Percentiles rank a stretch among this genome's conserved stretches.
phyloP scores from a whole-genome alignment of 345 rosid species.

The Ceriops zippeliana region DNA sequence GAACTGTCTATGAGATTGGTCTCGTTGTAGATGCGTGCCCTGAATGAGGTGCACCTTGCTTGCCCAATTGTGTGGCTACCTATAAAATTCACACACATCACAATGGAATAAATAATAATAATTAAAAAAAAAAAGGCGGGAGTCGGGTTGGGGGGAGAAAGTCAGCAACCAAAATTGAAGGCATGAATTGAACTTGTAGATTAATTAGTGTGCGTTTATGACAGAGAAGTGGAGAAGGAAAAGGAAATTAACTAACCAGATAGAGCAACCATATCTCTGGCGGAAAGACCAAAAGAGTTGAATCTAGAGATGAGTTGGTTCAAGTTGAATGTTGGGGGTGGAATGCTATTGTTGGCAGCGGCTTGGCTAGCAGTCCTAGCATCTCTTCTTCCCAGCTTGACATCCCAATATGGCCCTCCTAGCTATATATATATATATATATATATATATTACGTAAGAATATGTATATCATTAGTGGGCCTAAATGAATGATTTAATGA shows the following conservation, averaged over 20 bases:
- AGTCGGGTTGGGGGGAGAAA: too few species aligned
- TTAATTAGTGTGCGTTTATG: too few species aligned
- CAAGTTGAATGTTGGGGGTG: constrained; percentile 58
- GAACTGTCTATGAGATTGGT: constrained; percentile 27
- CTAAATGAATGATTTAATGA: background rate
- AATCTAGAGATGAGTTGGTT: constrained; percentile 53
- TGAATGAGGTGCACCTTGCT: constrained; percentile 43
- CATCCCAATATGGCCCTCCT: constrained; percentile 77
- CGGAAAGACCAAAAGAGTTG: constrained; percentile 63
- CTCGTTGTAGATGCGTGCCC: constrained; percentile 42
- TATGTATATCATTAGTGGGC: too few species aligned
- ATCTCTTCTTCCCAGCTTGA: constrained; percentile 89
- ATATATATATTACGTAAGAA: background rate
- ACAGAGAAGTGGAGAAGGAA: background rate
- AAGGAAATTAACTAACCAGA: constrained; percentile 41
- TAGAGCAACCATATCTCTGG: constrained; percentile 75
- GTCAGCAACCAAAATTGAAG: too few species aligned
- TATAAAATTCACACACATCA: background rate
- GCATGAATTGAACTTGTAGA: too few species aligned
- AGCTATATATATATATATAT: constrained; percentile 42
- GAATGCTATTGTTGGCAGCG: constrained; percentile 72
- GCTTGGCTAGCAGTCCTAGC: constrained; percentile 68
- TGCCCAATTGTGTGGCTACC: constrained; percentile 47
- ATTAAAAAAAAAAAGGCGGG: too few species aligned
- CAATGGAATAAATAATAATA: too few species aligned